Evolutionary conservation across 805 yeast genomes (phyloP), one percentile per base, ranked within the genome.

Genomic region (Starmerella tilneyi): DNA sequence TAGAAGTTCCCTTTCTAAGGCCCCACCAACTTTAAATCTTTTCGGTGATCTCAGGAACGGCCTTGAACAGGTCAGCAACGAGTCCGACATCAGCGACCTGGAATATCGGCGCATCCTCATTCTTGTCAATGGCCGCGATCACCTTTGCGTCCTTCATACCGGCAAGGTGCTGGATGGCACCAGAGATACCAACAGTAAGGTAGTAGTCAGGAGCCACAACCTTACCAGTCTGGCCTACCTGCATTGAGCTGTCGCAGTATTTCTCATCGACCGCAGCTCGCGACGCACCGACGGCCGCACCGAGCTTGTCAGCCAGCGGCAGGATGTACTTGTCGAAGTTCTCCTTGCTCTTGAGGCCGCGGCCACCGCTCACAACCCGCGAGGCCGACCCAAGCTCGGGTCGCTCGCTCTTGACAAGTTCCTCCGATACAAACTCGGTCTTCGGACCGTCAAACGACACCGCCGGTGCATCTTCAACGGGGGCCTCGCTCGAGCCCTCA

Each of bases 241-340:
- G 98, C 57, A 89, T 73, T 8, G 97, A 86, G 68, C 89, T 92
- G 61, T 92, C 97, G 60, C 94, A 86, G 63, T 76, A 86, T 0
- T 96, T 97, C 36, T 94, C 73, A 65, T 89, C 98, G 20, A 92
- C 98, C 27, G 97, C 98, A 16, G 96, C 97, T 64, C 98, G 79
- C 7, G 96, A 84, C 3, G 97, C 97, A 59, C 98, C 98, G 41
- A 89, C 81, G 44, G 94, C 97, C 2, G 97, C 98, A 46, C 78
- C 74, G 48, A 89, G 68, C 49, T 81, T 73, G 47, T 76, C 78
- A 7, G 97, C 96, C 53, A 89, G 70, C 42, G 98, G 97, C 55
- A 73, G 76, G 44, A 92, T 70, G 47, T 84, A 54, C 44, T 71
- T 61, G 45, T 84, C 94, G 63, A 89, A 89, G 46, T 81, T 80